phyloP scores from a whole-genome alignment of 2,329 filamentous ascomycete genomes.

The Alternaria alternata region DNA sequence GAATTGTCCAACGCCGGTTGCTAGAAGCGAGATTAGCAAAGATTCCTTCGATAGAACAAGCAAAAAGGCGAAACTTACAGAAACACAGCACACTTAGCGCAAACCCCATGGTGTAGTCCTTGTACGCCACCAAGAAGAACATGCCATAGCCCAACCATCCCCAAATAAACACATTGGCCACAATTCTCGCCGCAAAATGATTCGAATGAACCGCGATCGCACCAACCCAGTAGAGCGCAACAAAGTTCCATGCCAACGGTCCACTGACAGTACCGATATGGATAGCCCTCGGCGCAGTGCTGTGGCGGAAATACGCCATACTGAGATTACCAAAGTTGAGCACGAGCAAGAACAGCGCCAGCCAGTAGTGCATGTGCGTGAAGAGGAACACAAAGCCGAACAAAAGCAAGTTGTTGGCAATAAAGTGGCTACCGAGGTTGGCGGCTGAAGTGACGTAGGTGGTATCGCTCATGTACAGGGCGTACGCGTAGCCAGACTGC shows the following conservation, averaged over 20 bases:
- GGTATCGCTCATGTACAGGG: constrained; percentile 74
- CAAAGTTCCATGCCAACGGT: constrained; percentile 85
- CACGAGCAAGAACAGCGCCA: constrained; percentile 77
- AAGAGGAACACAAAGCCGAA: constrained; percentile 86
- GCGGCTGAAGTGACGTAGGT: constrained; percentile 73
- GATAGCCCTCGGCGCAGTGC: constrained; percentile 74
- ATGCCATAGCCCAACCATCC: constrained; percentile 77
- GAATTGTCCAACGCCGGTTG: constrained; percentile 80
- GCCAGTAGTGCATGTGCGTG: constrained; percentile 76
- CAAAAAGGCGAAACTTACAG: constrained; percentile 56
- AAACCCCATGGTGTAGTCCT: constrained; percentile 81
- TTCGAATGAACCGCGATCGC: constrained; percentile 78
- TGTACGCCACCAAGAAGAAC: constrained; percentile 77
- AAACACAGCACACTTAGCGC: constrained; percentile 76
- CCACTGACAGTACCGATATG: constrained; percentile 78
- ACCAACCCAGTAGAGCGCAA: constrained; percentile 88
- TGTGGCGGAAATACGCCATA: constrained; percentile 81
- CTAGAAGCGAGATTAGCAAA: constrained; percentile 42
- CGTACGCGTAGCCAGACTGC: constrained; percentile 77
- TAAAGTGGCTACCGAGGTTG: constrained; percentile 83
- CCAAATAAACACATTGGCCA: constrained; percentile 91
- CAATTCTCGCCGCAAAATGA: constrained; percentile 73
- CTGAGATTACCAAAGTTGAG: constrained; percentile 84
- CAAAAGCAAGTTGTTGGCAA: constrained; percentile 83
- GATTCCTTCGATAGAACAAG: not conserved